phyloP scores from a whole-genome alignment of 495 filamentous ascomycete species.

The Xylaria castorea region DNA sequence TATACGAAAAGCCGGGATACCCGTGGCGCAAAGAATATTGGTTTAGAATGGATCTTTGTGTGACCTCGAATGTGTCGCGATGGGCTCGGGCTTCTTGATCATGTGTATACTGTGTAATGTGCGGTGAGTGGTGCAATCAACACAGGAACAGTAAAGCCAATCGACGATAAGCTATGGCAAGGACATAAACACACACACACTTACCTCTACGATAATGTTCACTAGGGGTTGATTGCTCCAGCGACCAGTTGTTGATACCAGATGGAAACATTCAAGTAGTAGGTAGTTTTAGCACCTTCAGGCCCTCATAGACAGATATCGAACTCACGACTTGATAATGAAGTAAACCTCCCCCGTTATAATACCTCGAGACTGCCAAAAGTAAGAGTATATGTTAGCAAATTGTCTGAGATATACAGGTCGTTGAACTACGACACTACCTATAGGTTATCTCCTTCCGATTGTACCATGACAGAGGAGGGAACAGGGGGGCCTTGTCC shows the following conservation, averaged over 20 bases:
- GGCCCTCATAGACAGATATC: background rate
- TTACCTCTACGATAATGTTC: background rate
- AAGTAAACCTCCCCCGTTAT: background rate
- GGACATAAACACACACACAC: background rate
- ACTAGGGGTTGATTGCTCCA: background rate
- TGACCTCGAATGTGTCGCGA: background rate
- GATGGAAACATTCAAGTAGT: background rate
- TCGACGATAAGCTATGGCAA: background rate
- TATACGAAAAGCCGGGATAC: background rate
- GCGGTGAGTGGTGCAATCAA: background rate
- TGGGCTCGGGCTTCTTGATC: background rate
- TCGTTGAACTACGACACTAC: background rate
- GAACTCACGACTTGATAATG: background rate
- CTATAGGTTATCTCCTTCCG: background rate
- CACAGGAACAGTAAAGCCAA: constrained; percentile 7
- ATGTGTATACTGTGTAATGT: background rate
- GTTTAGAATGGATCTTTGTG: constrained; percentile 14
- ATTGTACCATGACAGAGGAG: background rate
- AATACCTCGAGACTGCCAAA: background rate
- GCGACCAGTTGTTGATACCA: background rate
- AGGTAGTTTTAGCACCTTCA: background rate
- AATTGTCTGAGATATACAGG: background rate
- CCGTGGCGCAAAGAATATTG: background rate
- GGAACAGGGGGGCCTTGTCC: background rate
- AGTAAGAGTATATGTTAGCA: background rate